Percentiles rank a stretch among this genome's conserved stretches.
Evolutionary conservation across 2,329 filamentous ascomycete species (phyloP).

Genomic region (Capronia coronata): DNA sequence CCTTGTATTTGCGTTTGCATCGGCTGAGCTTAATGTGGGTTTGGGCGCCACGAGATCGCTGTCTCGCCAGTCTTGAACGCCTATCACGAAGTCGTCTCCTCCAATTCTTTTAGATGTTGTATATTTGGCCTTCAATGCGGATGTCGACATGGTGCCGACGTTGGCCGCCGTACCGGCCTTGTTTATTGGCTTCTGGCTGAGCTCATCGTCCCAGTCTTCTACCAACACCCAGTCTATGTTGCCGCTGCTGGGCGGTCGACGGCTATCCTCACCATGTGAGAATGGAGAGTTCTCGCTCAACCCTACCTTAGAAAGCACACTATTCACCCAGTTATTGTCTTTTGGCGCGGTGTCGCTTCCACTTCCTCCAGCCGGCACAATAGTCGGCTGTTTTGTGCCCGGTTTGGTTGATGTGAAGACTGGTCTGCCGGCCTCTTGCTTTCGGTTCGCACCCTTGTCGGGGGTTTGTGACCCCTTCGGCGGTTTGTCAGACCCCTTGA

Average conservation of each 20-base stretch:
- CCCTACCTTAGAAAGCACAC: constrained; percentile 41
- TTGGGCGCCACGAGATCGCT: constrained; percentile 58
- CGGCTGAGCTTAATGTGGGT: constrained; percentile 12
- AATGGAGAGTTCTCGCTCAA: constrained; percentile 33
- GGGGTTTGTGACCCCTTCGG: constrained; percentile 4
- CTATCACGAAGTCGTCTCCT: constrained; percentile 66
- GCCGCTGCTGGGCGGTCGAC: constrained; percentile 64
- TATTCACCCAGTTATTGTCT: constrained; percentile 42
- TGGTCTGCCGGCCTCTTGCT: constrained; percentile 27
- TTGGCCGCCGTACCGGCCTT: constrained; percentile 26
- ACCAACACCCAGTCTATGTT: constrained; percentile 67
- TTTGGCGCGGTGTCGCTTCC: constrained; percentile 26
- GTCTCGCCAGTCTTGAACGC: constrained; percentile 82
- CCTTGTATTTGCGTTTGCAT: constrained; percentile 13
- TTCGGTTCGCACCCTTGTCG: constrained; percentile 8
- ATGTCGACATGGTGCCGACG: constrained; percentile 19
- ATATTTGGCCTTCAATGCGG: constrained; percentile 28
- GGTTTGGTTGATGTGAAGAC: constrained; percentile 31
- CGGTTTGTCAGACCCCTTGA: constrained; percentile 28
- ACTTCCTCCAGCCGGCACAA: constrained; percentile 8
- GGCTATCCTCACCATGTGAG: constrained; percentile 44
- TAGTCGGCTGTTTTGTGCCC: constrained; percentile 22
- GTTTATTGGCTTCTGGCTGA: constrained; percentile 26
- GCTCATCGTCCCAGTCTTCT: constrained; percentile 57
- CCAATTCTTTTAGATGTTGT: constrained; percentile 26